Percentiles rank a stretch among this genome's conserved stretches.
Evolutionary conservation across 2,329 filamentous ascomycete species (phyloP).

Genomic region (Trichocomaceae sp.): DNA sequence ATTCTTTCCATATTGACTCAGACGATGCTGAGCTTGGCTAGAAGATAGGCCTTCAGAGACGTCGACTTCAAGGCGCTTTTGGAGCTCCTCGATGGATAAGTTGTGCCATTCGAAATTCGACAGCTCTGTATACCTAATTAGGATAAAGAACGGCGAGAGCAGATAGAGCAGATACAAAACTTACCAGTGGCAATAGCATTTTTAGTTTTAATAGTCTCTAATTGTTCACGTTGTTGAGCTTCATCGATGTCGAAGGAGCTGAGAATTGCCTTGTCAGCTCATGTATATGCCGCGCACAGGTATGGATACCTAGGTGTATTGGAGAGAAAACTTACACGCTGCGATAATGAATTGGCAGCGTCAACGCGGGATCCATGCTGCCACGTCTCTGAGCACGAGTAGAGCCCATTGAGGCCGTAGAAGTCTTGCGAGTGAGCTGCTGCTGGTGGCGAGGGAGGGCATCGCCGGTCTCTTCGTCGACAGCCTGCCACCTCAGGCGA

Average conservation of each 20-base stretch:
- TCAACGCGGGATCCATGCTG: slow-evolving; percentile 20
- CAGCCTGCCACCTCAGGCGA: slow-evolving; percentile 13
- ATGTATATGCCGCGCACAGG: neutral
- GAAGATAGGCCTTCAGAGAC: slow-evolving; percentile 52
- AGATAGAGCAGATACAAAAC: neutral
- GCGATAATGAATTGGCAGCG: slow-evolving; percentile 27
- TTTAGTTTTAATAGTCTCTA: slow-evolving; percentile 39
- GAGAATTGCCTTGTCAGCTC: neutral
- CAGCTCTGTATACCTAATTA: slow-evolving; percentile 41
- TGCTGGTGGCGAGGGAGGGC: slow-evolving; percentile 1
- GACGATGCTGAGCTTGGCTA: slow-evolving; percentile 50
- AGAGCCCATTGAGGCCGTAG: slow-evolving; percentile 11
- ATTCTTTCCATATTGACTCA: slow-evolving; percentile 60
- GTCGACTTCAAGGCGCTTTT: slow-evolving; percentile 53
- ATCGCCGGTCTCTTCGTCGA: slow-evolving; percentile 14
- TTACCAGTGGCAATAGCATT: slow-evolving; percentile 42
- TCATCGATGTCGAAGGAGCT: slow-evolving; percentile 54
- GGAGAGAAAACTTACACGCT: slow-evolving; percentile 19
- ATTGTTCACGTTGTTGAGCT: slow-evolving; percentile 42
- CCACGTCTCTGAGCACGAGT: slow-evolving; percentile 9
- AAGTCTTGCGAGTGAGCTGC: slow-evolving; percentile 9
- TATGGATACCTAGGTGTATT: too few relatives aligned
- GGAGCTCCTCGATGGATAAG: slow-evolving; percentile 52
- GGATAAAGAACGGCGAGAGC: too few relatives aligned
- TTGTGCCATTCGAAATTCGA: slow-evolving; percentile 62